These are phyloP conservation scores for Fusarium sp. DNA, from an alignment of 2,329 filamentous ascomycete genomes.

Conservation along the genomic window DNA sequence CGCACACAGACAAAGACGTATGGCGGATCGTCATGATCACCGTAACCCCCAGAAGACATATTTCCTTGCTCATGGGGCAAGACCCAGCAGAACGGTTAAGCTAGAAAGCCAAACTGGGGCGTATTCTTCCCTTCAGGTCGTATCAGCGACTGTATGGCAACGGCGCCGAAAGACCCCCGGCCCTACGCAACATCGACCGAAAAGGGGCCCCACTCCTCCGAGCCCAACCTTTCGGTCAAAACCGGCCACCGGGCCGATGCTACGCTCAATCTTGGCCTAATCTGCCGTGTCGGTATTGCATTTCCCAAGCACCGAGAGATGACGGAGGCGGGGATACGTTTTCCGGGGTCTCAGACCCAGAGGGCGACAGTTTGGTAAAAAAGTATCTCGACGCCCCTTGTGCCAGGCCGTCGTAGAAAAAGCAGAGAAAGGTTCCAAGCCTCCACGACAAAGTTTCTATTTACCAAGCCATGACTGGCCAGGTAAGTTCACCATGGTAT, in stretches of 20 bases:
- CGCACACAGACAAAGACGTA: background rate
- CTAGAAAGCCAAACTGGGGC: background rate
- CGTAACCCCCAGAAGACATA: background rate
- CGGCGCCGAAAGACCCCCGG: background rate
- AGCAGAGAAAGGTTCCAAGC: constrained; percentile 2
- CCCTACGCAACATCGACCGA: constrained; percentile 5
- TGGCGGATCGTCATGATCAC: constrained; percentile 8
- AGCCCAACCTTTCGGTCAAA: background rate
- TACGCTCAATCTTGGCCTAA: constrained; percentile 16
- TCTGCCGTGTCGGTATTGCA: constrained; percentile 5
- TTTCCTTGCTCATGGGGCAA: background rate
- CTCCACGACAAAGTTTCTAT: background rate
- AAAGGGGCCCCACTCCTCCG: constrained; percentile 13
- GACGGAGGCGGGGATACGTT: background rate
- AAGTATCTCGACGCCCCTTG: background rate
- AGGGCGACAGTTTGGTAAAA: background rate
- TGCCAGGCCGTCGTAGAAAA: background rate
- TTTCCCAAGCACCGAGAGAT: background rate
- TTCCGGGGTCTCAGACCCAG: background rate
- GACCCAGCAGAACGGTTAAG: constrained; percentile 1
- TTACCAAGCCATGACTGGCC: constrained; percentile 9
- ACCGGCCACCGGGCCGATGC: constrained; percentile 13
- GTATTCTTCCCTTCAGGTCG: constrained; percentile 1
- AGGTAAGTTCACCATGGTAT: constrained; percentile 14
- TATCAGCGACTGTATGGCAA: constrained; percentile 14